A percentile compares a stretch with the other conserved stretches of the same genome.
phyloP scores from a whole-genome alignment of 2,329 filamentous ascomycete species.

The Fusarium sp. region DNA sequence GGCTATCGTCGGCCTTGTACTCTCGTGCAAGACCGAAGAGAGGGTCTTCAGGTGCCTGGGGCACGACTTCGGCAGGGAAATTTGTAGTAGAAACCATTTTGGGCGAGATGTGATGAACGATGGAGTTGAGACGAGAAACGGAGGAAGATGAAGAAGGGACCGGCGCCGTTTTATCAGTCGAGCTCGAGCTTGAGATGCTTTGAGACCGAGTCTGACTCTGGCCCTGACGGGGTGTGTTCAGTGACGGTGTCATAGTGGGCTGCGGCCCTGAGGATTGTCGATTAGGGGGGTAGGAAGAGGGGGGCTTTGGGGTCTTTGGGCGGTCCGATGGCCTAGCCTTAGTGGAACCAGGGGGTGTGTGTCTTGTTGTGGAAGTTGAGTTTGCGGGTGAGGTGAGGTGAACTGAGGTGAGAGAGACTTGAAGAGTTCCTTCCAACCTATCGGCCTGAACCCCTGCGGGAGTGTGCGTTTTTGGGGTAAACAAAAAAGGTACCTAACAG shows the following conservation, averaged over 20 bases:
- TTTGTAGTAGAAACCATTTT: constrained; percentile 59
- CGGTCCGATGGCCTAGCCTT: constrained; percentile 41
- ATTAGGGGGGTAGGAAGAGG: constrained; percentile 41
- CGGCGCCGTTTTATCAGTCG: constrained; percentile 48
- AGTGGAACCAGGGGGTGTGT: constrained; percentile 39
- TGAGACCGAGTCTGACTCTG: constrained; percentile 20
- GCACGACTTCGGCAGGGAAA: constrained; percentile 82
- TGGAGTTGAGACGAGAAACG: constrained; percentile 68
- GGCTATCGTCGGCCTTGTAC: constrained; percentile 80
- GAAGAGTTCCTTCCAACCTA: neutral
- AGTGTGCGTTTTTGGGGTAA: constrained; percentile 34
- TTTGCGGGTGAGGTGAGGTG: constrained; percentile 29
- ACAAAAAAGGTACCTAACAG: constrained; percentile 37
- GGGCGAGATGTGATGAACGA: constrained; percentile 78
- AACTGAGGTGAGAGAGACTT: constrained; percentile 35
- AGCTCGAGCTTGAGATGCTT: constrained; percentile 44
- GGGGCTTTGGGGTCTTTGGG: constrained; percentile 35
- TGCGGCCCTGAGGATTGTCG: constrained; percentile 46
- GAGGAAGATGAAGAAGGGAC: constrained; percentile 59
- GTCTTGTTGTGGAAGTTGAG: constrained; percentile 2
- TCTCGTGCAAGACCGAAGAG: constrained; percentile 93
- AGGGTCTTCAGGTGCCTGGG: constrained; percentile 93
- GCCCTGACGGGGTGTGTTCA: constrained; percentile 45
- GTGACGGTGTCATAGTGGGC: constrained; percentile 50
- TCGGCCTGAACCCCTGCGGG: constrained; percentile 25